Base-by-base conservation (phyloP, 192 early-diverging fungal genomes). In the Coemansia pectinata region DNA sequence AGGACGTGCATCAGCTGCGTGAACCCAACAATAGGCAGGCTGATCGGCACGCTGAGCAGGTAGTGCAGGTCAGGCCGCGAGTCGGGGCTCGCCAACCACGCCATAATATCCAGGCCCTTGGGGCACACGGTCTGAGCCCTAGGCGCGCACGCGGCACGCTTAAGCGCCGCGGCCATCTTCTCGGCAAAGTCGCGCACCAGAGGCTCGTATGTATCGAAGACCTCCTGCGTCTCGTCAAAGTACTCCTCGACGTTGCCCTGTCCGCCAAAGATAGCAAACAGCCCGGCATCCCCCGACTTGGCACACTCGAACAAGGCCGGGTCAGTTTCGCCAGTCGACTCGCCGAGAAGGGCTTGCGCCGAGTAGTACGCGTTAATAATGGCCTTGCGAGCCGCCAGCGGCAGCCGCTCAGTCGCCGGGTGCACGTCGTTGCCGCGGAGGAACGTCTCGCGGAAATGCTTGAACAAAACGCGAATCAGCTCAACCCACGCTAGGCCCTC, bases 231-330 rank as follows among this genome's bases (percentile, higher is more conserved):
- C 81, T 98, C 95, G 68, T 90, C 88, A 82, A 98, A 88, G 79
- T 92, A 95, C 47, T 90, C 88, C 31, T 89, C 87, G 61, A 92
- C 94, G 61, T 91, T 94, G 50, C 92, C 94, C 77, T 98, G 95
- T 50, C 96, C 96, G 61, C 96, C 96, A 87, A 98, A 98, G 53
- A 96, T 85, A 39, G 94, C 94, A 68, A 94, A 86, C 23, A 90
- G 69, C 23, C 80, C 77, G 19, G 89, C 86, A 10, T 72, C 79
- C 27, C 89, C 88, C 21, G 80, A 63, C 12, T 78, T 67, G 47
- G 88, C 93, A 65, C 90, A 89, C 29, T 85, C 76, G 61, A 94
- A 86, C 50, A 96, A 83, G 19, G 94, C 93, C 9, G 92, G 87
- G 29, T 73, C 63, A 9, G 64, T 65, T 21, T 27, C 70, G 42